Conservation (phyloP, 169 alveolate genomes). For the Plasmodium yoelii region DNA sequence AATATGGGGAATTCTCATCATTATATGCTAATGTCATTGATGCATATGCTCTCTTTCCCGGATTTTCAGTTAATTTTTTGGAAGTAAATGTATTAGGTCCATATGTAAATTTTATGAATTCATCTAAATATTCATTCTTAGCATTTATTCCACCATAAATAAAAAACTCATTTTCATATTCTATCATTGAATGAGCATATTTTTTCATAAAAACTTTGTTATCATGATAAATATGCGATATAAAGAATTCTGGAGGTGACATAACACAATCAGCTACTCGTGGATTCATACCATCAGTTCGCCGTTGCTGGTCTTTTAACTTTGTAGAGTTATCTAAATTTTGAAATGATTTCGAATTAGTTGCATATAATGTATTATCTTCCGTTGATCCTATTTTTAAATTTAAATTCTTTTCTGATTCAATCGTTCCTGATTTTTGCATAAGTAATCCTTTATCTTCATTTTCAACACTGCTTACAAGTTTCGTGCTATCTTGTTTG, state of each 20-base stretch:
- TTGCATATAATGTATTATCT: slow-evolving; percentile 21
- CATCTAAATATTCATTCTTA: slow-evolving; percentile 55
- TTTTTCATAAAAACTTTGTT: slow-evolving; percentile 73
- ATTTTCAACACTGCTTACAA: neutral
- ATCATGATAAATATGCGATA: slow-evolving; percentile 77
- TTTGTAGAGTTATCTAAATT: slow-evolving; percentile 21
- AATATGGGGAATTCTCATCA: slow-evolving; percentile 36
- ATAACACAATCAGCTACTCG: slow-evolving; percentile 77
- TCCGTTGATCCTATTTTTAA: slow-evolving; percentile 34
- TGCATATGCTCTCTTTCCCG: slow-evolving; percentile 76
- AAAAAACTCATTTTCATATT: slow-evolving; percentile 71
- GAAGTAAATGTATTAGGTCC: slow-evolving; percentile 71
- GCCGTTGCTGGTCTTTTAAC: slow-evolving; percentile 33
- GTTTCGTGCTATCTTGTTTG: slow-evolving; percentile 19
- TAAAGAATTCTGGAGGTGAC: slow-evolving; percentile 76
- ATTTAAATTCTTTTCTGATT: slow-evolving; percentile 1
- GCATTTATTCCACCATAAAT: slow-evolving; percentile 76
- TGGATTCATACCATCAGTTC: slow-evolving; percentile 18
- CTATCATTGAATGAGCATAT: slow-evolving; percentile 72
- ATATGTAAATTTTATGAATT: slow-evolving; percentile 58
- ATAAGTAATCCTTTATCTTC: slow-evolving; percentile 26
- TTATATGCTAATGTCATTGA: slow-evolving; percentile 63
- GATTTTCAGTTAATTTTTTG: slow-evolving; percentile 47
- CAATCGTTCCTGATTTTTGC: slow-evolving; percentile 38
- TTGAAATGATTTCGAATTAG: slow-evolving; percentile 31